phyloP scores from a whole-genome alignment of 768 basidiomycete species.

The Leccinum imitatum region DNA sequence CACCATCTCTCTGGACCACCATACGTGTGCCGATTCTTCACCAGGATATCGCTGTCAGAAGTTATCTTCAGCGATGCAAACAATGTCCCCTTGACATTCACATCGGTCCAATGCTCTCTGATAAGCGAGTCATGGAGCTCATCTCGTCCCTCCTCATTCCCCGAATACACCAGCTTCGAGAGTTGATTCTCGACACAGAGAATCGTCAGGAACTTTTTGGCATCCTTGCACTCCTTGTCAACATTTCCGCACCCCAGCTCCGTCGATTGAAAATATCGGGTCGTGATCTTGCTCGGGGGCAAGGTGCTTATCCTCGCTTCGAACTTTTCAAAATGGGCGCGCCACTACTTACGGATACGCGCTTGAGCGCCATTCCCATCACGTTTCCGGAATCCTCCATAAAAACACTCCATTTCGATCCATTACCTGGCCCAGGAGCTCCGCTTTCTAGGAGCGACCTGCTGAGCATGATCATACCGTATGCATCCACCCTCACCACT shows the following conservation, averaged over 20 bases:
- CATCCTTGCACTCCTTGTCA: constrained; percentile 24
- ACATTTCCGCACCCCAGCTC: constrained; percentile 27
- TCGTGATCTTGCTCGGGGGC: constrained; percentile 21
- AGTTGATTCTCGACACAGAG: constrained; percentile 31
- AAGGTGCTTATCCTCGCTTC: constrained; percentile 30
- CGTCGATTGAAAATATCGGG: constrained; percentile 32
- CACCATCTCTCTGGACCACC: constrained; percentile 37
- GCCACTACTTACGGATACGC: constrained; percentile 31
- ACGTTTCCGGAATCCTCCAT: constrained; percentile 28
- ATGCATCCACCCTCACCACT: constrained; percentile 27
- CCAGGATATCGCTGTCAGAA: constrained; percentile 26
- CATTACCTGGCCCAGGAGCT: constrained; percentile 28
- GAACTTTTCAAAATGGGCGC: constrained; percentile 34
- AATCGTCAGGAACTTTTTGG: constrained; percentile 31
- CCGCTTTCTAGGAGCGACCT: constrained; percentile 30
- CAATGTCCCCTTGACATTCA: constrained; percentile 34
- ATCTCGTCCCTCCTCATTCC: constrained; percentile 29
- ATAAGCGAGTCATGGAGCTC: constrained; percentile 25
- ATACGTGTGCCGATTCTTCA: constrained; percentile 34
- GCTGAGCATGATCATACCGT: constrained; percentile 31
- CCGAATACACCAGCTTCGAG: constrained; percentile 33
- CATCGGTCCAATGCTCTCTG: constrained; percentile 29
- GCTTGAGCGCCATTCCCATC: constrained; percentile 35
- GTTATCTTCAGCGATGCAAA: constrained; percentile 33
- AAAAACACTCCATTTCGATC: constrained; percentile 37